Conservation (phyloP, 2,329 filamentous ascomycete genomes). For the Trichophyton rubrum region DNA sequence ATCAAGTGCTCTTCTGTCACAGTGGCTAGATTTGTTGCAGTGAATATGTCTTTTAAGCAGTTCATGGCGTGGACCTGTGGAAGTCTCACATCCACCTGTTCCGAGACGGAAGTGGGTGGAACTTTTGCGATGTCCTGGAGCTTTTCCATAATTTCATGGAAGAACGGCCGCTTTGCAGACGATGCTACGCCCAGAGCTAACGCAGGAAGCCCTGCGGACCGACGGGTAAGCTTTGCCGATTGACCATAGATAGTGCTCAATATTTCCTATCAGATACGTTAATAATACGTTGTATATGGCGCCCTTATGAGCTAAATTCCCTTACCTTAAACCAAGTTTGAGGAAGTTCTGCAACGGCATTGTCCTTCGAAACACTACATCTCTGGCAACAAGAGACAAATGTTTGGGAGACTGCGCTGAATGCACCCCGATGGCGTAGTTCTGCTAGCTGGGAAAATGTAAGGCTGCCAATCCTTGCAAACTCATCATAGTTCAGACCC, state of each 20-base stretch:
- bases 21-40: slow-evolving; percentile 61
- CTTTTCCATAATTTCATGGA: slow-evolving; percentile 31
- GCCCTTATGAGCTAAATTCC: neutral
- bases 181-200: slow-evolving; percentile 68
- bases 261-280: slow-evolving; percentile 30
- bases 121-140: slow-evolving; percentile 28
- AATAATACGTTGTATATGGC: slow-evolving; percentile 11
- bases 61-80: slow-evolving; percentile 94
- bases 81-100: slow-evolving; percentile 43
- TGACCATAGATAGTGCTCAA: slow-evolving; percentile 60
- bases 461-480: slow-evolving; percentile 55
- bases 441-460: slow-evolving; percentile 73
- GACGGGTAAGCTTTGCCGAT: slow-evolving; percentile 65
- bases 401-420: slow-evolving; percentile 81
- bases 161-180: slow-evolving; percentile 41
- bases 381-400: slow-evolving; percentile 69
- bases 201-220: slow-evolving; percentile 84
- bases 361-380: slow-evolving; percentile 42
- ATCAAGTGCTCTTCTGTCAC: slow-evolving; percentile 63
- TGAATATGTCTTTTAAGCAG: slow-evolving; percentile 83
- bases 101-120: slow-evolving; percentile 20
- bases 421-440: slow-evolving; percentile 80
- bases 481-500: slow-evolving; percentile 44
- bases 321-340: slow-evolving; percentile 58
- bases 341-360: slow-evolving; percentile 39